These are phyloP conservation scores for Chlamydomonas schloesseri DNA, from an alignment of 139 green algal species.

Conservation along the genomic window DNA sequence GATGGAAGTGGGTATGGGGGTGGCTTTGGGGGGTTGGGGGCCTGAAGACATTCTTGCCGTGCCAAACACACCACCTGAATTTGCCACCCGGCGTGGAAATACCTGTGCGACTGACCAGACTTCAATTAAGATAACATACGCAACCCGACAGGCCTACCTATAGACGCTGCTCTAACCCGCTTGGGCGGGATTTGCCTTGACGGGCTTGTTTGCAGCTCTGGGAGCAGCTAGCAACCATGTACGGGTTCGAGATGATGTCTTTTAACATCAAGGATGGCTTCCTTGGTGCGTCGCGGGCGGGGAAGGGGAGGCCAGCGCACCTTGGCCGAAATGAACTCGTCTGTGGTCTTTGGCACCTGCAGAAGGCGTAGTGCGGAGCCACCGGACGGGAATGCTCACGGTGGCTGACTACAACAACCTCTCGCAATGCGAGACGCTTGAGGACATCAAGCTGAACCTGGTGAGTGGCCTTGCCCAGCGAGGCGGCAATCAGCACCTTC, in stretches of 20 bases:
- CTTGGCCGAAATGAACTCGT: not conserved
- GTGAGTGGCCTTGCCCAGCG: slow-evolving; percentile 53
- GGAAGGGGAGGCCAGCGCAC: not conserved
- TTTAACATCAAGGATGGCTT: slow-evolving; percentile 99
- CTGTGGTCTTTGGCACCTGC: slow-evolving; percentile 35
- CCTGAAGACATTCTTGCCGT: too few species aligned
- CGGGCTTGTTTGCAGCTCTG: too few species aligned
- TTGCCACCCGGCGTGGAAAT: too few species aligned
- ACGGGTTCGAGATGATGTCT: slow-evolving; percentile 79
- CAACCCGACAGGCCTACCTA: too few species aligned
- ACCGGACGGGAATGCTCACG: slow-evolving; percentile 89
- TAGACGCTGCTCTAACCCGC: too few species aligned
- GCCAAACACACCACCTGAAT: too few species aligned
- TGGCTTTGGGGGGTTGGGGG: too few species aligned
- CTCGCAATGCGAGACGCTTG: slow-evolving; percentile 96
- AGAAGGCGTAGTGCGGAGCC: slow-evolving; percentile 96
- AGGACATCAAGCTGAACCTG: slow-evolving; percentile 99
- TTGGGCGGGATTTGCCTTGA: too few species aligned
- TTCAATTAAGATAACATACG: too few species aligned
- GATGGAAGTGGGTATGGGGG: too few species aligned
- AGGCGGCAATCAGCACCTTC: not conserved
- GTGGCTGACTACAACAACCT: slow-evolving; percentile 98
- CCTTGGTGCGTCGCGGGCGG: slow-evolving; percentile 74
- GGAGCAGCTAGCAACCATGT: slow-evolving; percentile 44
- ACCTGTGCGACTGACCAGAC: too few species aligned